phyloP scores from a whole-genome alignment of 768 basidiomycete species.

The Trametes maxima region DNA sequence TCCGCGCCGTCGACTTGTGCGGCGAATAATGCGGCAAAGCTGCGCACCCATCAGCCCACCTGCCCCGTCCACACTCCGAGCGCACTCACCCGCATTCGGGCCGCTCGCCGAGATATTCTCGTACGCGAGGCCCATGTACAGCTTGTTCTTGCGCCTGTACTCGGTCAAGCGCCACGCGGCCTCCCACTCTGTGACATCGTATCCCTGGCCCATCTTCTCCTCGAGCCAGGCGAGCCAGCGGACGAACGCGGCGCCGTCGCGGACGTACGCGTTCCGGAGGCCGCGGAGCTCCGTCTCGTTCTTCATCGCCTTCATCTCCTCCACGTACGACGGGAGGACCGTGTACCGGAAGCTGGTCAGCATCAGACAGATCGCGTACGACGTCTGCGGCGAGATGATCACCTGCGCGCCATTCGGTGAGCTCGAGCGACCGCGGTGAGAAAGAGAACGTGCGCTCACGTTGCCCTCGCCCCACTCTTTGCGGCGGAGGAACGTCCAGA shows the following conservation, averaged over 20 bases:
- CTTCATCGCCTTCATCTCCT: constrained; percentile 85
- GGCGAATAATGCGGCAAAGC: constrained; percentile 95
- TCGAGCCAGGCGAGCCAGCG: constrained; percentile 93
- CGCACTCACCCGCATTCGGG: constrained; percentile 69
- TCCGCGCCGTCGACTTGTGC: constrained; percentile 59
- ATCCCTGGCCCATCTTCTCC: constrained; percentile 70
- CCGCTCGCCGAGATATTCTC: constrained; percentile 90
- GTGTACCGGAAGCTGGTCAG: constrained; percentile 83
- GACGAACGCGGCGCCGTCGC: constrained; percentile 87
- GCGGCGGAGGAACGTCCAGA: constrained; percentile 77
- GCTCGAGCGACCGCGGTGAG: not conserved
- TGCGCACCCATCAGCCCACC: constrained; percentile 23
- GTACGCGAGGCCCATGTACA: constrained; percentile 85
- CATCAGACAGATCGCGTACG: constrained; percentile 85
- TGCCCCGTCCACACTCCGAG: not conserved
- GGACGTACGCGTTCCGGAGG: constrained; percentile 78
- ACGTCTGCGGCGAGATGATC: constrained; percentile 71
- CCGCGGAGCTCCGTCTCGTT: constrained; percentile 86
- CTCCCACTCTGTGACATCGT: constrained; percentile 90
- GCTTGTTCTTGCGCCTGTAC: constrained; percentile 67
- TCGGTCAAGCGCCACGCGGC: constrained; percentile 83
- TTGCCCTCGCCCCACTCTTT: constrained; percentile 82
- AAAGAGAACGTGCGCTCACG: constrained; percentile 38
- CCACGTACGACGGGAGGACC: constrained; percentile 66
- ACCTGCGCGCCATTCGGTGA: constrained; percentile 40